Evolutionary conservation across 2,329 filamentous ascomycete species (phyloP).

Genomic region (Fusarium pseudocircinatum): DNA sequence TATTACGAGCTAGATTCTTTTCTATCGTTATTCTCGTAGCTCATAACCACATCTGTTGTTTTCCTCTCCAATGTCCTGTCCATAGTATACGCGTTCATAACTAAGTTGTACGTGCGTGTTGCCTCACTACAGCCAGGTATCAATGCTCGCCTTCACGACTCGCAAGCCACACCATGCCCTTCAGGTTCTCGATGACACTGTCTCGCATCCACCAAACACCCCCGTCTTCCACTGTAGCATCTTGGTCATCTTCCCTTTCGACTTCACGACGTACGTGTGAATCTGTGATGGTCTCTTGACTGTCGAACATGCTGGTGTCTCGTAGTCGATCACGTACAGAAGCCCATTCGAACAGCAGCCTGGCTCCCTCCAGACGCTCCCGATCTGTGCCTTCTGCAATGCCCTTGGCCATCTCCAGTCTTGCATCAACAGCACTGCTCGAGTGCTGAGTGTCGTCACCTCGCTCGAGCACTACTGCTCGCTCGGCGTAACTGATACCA

Average conservation of each 20-base stretch:
- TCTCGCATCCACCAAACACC: slow-evolving; percentile 65
- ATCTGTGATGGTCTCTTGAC: slow-evolving; percentile 48
- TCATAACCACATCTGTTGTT: slow-evolving; percentile 24
- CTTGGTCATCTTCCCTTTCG: slow-evolving; percentile 34
- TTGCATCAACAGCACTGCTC: slow-evolving; percentile 71
- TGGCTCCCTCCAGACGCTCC: slow-evolving; percentile 58
- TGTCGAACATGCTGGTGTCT: slow-evolving; percentile 43
- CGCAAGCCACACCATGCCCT: slow-evolving; percentile 64
- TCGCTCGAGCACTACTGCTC: slow-evolving; percentile 66
- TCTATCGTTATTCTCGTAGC: slow-evolving; percentile 31
- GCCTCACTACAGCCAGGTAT: background rate
- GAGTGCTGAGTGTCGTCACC: slow-evolving; percentile 60
- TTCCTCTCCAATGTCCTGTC: background rate
- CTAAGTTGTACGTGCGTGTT: background rate
- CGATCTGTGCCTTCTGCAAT: slow-evolving; percentile 54
- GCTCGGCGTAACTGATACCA: slow-evolving; percentile 72
- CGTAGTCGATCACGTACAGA: slow-evolving; percentile 54
- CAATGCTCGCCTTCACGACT: slow-evolving; percentile 50
- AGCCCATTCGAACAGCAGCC: slow-evolving; percentile 66
- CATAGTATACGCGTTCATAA: background rate
- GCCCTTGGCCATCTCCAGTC: slow-evolving; percentile 70
- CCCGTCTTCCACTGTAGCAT: slow-evolving; percentile 41
- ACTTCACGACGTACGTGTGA: slow-evolving; percentile 25
- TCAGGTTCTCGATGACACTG: slow-evolving; percentile 63
- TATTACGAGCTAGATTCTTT: slow-evolving; percentile 13